Evolutionary conservation across 2,329 filamentous ascomycete genomes (phyloP).

Genomic region (Ophiosphaerella herpotricha): DNA sequence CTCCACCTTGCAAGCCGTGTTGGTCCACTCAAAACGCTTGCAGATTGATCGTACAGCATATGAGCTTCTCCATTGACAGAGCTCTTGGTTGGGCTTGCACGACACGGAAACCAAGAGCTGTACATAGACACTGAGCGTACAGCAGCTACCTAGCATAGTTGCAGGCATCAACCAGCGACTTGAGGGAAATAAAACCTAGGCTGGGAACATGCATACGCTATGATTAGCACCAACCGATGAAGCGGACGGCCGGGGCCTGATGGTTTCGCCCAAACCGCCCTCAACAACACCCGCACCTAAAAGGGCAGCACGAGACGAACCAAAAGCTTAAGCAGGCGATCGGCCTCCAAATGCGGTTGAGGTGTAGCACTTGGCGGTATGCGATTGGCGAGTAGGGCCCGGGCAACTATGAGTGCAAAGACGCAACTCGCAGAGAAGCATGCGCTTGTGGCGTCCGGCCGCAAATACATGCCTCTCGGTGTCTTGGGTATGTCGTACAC

Average conservation of each 20-base stretch:
- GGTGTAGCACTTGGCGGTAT: neutral
- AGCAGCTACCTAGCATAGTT: neutral
- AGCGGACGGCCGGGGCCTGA: neutral
- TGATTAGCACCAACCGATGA: neutral
- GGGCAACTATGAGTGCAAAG: neutral
- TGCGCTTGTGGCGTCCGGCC: constrained; percentile 7
- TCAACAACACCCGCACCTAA: neutral
- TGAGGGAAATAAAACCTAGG: neutral
- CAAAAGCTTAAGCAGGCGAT: constrained; percentile 4
- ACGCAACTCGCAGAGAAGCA: neutral
- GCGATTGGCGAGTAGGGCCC: constrained; percentile 6
- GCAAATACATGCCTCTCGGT: neutral
- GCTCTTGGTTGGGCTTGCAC: neutral
- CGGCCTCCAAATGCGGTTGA: constrained; percentile 4
- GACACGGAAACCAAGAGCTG: neutral
- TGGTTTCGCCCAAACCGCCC: neutral
- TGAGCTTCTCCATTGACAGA: neutral
- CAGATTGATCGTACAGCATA: too few species aligned
- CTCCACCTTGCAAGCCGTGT: constrained; percentile 7
- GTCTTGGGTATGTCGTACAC: neutral
- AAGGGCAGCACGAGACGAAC: constrained; percentile 3
- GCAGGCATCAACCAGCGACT: neutral
- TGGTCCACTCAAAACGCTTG: constrained; percentile 1
- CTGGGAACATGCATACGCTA: neutral
- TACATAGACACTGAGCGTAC: neutral